Evolutionary conservation across 805 yeast genomes (phyloP).

Genomic region (Nakazawaea laoshanensis): DNA sequence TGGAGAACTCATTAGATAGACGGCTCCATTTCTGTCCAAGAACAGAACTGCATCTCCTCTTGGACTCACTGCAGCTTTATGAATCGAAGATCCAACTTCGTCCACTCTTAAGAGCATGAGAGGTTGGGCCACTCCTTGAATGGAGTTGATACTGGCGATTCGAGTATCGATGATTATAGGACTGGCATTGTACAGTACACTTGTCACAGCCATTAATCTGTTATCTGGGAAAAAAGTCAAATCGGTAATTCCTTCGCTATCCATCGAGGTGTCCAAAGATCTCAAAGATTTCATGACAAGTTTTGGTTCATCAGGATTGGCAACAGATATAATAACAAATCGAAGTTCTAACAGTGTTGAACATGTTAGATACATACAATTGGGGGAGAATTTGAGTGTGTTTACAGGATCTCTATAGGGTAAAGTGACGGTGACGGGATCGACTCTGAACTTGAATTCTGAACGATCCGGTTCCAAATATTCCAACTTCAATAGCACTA

Average conservation of each 20-base stretch:
- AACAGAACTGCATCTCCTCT: slow-evolving; percentile 82
- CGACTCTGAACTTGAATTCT: slow-evolving; percentile 23
- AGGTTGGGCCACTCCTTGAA: slow-evolving; percentile 46
- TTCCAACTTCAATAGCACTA: slow-evolving; percentile 38
- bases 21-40: slow-evolving; percentile 68
- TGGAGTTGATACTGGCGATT: slow-evolving; percentile 33
- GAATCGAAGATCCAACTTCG: slow-evolving; percentile 77
- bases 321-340: slow-evolving; percentile 64
- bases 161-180: slow-evolving; percentile 63
- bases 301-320: slow-evolving; percentile 55
- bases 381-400: slow-evolving; percentile 61
- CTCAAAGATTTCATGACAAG: slow-evolving; percentile 62
- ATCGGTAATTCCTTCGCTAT: slow-evolving; percentile 86
- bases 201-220: slow-evolving; percentile 40
- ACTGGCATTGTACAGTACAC: slow-evolving; percentile 56
- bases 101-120: slow-evolving; percentile 53
- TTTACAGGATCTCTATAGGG: slow-evolving; percentile 86
- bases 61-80: slow-evolving; percentile 69
- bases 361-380: slow-evolving; percentile 64
- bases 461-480: background rate
- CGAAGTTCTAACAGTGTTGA: slow-evolving; percentile 74
- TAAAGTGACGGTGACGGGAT: slow-evolving; percentile 64
- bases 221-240: slow-evolving; percentile 65
- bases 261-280: slow-evolving; percentile 54
- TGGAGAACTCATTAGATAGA: slow-evolving; percentile 60